Evolutionary conservation across 2,329 filamentous ascomycete species (phyloP).

Genomic region (Trematosphaeria pertusa): DNA sequence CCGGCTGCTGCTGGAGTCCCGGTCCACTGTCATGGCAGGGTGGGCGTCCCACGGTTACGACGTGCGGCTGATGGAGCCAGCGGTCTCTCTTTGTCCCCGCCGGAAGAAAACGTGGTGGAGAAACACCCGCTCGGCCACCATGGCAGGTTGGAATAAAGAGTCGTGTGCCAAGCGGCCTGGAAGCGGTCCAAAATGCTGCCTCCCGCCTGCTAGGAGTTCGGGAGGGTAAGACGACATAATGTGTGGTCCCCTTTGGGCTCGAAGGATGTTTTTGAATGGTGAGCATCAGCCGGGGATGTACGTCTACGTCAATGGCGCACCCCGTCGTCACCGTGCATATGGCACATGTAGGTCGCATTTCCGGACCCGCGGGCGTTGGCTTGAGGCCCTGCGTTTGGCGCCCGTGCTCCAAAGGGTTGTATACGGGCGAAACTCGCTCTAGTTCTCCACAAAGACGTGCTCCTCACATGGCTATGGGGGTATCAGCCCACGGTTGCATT

Average conservation of each 20-base stretch:
- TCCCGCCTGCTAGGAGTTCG: constrained; percentile 21
- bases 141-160: constrained; percentile 20
- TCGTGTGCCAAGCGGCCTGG: constrained; percentile 41
- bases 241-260: constrained; percentile 15
- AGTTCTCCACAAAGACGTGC: not conserved
- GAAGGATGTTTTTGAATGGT: constrained; percentile 29
- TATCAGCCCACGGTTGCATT: not conserved
- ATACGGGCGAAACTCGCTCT: not conserved
- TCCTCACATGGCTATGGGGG: not conserved
- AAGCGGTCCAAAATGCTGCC: constrained; percentile 38
- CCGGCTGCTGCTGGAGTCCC: constrained; percentile 21
- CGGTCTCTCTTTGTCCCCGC: constrained; percentile 26
- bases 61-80: constrained; percentile 30
- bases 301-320: constrained; percentile 34
- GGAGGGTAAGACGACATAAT: constrained; percentile 30
- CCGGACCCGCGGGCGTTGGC: constrained; percentile 16
- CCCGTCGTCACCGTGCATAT: constrained; percentile 39
- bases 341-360: constrained; percentile 9
- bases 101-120: constrained; percentile 20
- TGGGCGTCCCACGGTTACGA: constrained; percentile 14
- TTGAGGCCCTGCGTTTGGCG: constrained; percentile 21
- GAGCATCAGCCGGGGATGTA: constrained; percentile 8
- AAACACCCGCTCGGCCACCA: no score
- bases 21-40: constrained; percentile 20
- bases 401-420: not conserved